A percentile compares a stretch with the other conserved stretches of the same genome.
phyloP scores from a whole-genome alignment of 495 filamentous ascomycete species.

The Xylaria acuta region DNA sequence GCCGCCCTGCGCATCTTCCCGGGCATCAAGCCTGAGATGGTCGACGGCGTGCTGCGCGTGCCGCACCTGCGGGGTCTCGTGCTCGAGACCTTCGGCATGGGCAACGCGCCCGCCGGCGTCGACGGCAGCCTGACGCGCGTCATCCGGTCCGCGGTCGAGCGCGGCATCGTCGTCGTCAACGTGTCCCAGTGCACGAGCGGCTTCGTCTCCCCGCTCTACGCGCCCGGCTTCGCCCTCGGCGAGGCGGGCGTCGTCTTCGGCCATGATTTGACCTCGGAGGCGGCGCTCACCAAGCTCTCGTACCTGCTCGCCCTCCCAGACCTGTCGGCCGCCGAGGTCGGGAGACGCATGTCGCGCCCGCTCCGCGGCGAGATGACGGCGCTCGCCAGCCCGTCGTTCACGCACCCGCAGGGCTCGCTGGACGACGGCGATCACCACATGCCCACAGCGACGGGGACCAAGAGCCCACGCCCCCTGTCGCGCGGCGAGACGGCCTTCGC shows the following conservation, averaged over 20 bases:
- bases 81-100: constrained; percentile 93
- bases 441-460: constrained; percentile 33
- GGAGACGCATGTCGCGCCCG: constrained; percentile 72
- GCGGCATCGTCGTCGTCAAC: constrained; percentile 89
- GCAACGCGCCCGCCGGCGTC: constrained; percentile 85
- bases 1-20: constrained; percentile 95
- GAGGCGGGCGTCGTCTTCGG: constrained; percentile 90
- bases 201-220: constrained; percentile 89
- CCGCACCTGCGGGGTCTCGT: constrained; percentile 82
- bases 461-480: constrained; percentile 47
- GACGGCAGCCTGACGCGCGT: constrained; percentile 86
- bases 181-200: constrained; percentile 91
- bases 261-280: constrained; percentile 91
- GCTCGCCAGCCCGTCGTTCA: constrained; percentile 65
- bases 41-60: constrained; percentile 84
- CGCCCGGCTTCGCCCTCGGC: constrained; percentile 86
- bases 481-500: constrained; percentile 66
- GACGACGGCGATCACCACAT: constrained; percentile 24
- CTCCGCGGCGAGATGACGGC: constrained; percentile 89
- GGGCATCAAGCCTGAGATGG: constrained; percentile 93
- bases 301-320: constrained; percentile 78
- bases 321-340: constrained; percentile 66
- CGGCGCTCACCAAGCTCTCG: constrained; percentile 90
- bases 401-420: constrained; percentile 66
- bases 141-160: constrained; percentile 74